Evolutionary conservation across 495 filamentous ascomycete species (phyloP), one percentile per base, ranked within the genome.

Genomic region (Penicillium paxilli): DNA sequence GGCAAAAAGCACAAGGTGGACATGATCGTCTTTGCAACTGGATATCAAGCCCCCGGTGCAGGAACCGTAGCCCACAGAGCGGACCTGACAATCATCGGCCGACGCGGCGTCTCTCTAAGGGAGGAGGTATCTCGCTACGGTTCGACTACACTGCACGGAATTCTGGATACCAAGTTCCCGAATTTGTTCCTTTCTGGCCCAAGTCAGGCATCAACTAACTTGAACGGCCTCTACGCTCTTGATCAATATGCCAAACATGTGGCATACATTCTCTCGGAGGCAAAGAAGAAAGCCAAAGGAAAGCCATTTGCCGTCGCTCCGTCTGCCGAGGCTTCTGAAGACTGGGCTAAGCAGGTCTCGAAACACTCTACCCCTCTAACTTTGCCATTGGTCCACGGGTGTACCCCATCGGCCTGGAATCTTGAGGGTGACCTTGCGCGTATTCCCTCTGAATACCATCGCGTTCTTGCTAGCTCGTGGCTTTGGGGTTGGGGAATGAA

Each of bases 121-220:
- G 67, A 77, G n/a, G 75, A 76, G 54, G 80, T 72, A 74, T n/a
- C 52, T 64, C 5, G 47, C 59, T 3, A n/a, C 11, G 56, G 51
- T 0, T 17, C 24, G 28, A 47, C 51, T 19, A 83, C 80, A 0
- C 66, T 83, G 23, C 78, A 83, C 63, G 82, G 80, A 10, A 60
- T 76, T 2, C 54, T 64, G 6, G 66, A 56, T 40, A 57, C 58
- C 51, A 70, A 73, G 5, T 84, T 83, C 56, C 81, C 81, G 20
- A 84, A 83, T 54, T 51, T 83, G 10, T 84, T 84, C 65, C 72
- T 75, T 47, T 47, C 67, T 0, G 71, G 72, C 7, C 51, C 67
- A 1, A 25, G 55, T 14, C 83, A 86, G 63, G 56, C 65, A 0
- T 30, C 23, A 1, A 55, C 55, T 19, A 68, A 56, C 37, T 64